These are phyloP conservation scores for Dactylellina parvicollis DNA, from an alignment of 2,329 filamentous ascomycete genomes.

Conservation along the genomic window DNA sequence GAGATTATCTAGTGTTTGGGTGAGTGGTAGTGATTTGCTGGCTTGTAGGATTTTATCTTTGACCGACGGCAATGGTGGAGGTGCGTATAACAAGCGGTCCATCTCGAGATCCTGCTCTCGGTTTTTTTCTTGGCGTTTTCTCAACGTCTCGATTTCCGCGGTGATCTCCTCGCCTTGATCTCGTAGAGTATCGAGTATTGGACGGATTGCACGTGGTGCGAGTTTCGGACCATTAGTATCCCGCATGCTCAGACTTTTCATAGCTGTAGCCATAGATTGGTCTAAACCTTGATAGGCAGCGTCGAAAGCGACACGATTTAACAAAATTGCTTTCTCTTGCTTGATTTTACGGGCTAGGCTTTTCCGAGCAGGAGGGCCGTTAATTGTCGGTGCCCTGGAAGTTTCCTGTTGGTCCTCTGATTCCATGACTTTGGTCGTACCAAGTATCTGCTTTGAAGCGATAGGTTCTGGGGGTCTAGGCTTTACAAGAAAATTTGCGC, in stretches of 20 bases:
- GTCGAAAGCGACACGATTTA: not conserved
- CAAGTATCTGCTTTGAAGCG: not conserved
- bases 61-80: not conserved
- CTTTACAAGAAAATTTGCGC: not conserved
- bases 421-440: not conserved
- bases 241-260: slow-evolving; percentile 11
- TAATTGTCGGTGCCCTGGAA: not conserved
- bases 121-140: slow-evolving; percentile 19
- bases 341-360: not conserved
- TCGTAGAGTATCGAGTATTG: slow-evolving; percentile 21
- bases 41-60: slow-evolving; percentile 2
- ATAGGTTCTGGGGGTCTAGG: not conserved
- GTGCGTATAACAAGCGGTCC: slow-evolving; percentile 2
- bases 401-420: slow-evolving; percentile 28
- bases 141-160: slow-evolving; percentile 20
- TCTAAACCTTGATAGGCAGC: not conserved
- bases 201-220: not conserved
- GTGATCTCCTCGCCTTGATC: slow-evolving; percentile 12
- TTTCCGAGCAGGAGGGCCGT: not conserved
- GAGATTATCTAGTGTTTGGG: slow-evolving; percentile 18
- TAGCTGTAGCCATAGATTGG: slow-evolving; percentile 7
- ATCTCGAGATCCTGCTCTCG: slow-evolving; percentile 25
- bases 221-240: not conserved
- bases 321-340: not conserved
- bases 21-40: slow-evolving; percentile 4